phyloP scores from a whole-genome alignment of 2,329 filamentous ascomycete genomes.

The Trichoderma breve region DNA sequence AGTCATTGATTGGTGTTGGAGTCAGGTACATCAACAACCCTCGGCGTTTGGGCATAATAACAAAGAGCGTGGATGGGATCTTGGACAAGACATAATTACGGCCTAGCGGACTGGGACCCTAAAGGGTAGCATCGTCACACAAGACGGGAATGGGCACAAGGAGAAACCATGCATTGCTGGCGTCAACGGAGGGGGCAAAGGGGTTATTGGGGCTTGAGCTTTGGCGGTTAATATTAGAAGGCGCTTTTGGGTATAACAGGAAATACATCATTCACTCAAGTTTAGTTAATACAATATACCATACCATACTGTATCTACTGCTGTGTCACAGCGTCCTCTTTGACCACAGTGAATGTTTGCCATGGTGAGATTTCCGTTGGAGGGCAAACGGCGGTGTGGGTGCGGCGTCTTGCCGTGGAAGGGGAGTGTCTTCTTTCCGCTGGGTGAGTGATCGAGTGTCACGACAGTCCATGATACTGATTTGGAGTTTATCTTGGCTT shows the following conservation, averaged over 20 bases:
- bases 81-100: background rate
- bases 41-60: background rate
- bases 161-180: slow-evolving; percentile 14
- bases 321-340: background rate
- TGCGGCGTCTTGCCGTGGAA: background rate
- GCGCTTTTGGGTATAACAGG: background rate
- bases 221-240: background rate
- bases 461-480: background rate
- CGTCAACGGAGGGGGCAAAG: background rate
- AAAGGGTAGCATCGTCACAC: background rate
- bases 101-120: background rate
- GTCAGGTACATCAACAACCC: background rate
- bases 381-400: slow-evolving; percentile 7
- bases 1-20: background rate
- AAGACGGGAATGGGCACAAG: background rate
- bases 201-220: background rate
- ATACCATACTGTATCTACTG: background rate
- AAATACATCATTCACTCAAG: background rate
- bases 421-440: background rate
- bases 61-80: background rate
- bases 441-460: background rate
- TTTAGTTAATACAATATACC: background rate
- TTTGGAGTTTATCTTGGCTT: background rate
- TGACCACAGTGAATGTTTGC: background rate
- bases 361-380: background rate